Conservation (phyloP, 2,329 filamentous ascomycete species). For the Penicillium sp. region DNA sequence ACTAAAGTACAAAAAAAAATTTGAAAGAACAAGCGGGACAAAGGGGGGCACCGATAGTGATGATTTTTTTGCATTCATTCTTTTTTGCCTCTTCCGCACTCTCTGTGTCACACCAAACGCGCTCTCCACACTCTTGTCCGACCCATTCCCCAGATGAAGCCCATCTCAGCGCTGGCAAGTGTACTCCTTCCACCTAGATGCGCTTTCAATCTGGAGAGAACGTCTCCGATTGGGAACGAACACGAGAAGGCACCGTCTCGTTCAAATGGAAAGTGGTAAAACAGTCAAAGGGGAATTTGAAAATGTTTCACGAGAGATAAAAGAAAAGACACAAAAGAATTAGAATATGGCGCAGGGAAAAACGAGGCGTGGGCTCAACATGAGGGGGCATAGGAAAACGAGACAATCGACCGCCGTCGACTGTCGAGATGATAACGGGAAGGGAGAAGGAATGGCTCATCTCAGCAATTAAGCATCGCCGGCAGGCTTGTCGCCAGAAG, state of each 20-base stretch:
- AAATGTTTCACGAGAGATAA: conserved; percentile 21
- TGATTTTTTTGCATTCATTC: conserved; percentile 19
- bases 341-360: conserved; percentile 24
- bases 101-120: too few species aligned
- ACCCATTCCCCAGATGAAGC: background rate
- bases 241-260: conserved; percentile 13
- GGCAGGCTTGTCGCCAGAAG: conserved; percentile 36
- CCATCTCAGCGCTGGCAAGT: background rate
- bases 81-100: conserved; percentile 15
- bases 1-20: conserved; percentile 33
- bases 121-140: conserved; percentile 3
- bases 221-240: conserved; percentile 1
- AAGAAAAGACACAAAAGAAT: conserved; percentile 28
- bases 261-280: conserved; percentile 20
- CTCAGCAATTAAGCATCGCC: conserved; percentile 31
- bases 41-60: conserved; percentile 9
- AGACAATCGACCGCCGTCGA: conserved; percentile 5
- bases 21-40: conserved; percentile 5
- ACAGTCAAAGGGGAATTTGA: conserved; percentile 19
- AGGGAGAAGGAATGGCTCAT: conserved; percentile 14
- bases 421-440: conserved; percentile 9
- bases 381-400: conserved; percentile 18
- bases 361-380: conserved; percentile 13
- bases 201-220: background rate
- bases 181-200: background rate